phyloP scores from a whole-genome alignment of 1,284 basidiomycete genomes.

The Cronartium quercuum region DNA sequence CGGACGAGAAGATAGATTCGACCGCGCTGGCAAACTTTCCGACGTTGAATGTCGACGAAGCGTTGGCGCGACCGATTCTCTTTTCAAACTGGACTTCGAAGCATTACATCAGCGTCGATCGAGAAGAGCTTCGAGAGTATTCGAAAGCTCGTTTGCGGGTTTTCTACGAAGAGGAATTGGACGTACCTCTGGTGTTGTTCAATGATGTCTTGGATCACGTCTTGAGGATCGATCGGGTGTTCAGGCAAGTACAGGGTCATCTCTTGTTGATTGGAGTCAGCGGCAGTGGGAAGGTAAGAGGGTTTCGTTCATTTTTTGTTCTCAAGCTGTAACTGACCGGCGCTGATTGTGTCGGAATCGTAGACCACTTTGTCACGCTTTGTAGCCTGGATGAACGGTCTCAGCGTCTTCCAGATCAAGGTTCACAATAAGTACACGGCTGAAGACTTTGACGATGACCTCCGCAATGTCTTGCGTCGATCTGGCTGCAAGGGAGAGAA shows the following conservation, averaged over 20 bases:
- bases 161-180: conserved; percentile 96
- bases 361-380: conserved; percentile 96
- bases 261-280: conserved; percentile 92
- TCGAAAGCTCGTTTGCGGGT: conserved; percentile 90
- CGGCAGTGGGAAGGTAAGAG: conserved; percentile 85
- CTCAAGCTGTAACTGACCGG: conserved; percentile 12
- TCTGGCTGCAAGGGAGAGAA: conserved; percentile 98
- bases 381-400: conserved; percentile 98
- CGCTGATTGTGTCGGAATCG: conserved; percentile 18
- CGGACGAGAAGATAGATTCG: conserved; percentile 82
- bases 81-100: conserved; percentile 99
- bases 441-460: conserved; percentile 96
- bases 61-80: conserved; percentile 78
- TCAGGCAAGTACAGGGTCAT: conserved; percentile 96
- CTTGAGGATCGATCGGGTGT: conserved; percentile 94
- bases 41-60: conserved; percentile 74
- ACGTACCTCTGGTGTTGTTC: conserved; percentile 96
- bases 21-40: conserved; percentile 85
- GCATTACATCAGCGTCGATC: conserved; percentile 87
- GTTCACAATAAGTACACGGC: conserved; percentile 98
- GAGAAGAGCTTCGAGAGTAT: conserved; percentile 87
- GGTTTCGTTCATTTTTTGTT: not conserved
- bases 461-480: conserved; percentile 84
- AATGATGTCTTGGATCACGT: conserved; percentile 98
- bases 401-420: conserved; percentile 98